These are phyloP conservation scores for Asterionellopsis glacialis DNA, from an alignment of 108 stramenopile genomes.

Conservation along the genomic window DNA sequence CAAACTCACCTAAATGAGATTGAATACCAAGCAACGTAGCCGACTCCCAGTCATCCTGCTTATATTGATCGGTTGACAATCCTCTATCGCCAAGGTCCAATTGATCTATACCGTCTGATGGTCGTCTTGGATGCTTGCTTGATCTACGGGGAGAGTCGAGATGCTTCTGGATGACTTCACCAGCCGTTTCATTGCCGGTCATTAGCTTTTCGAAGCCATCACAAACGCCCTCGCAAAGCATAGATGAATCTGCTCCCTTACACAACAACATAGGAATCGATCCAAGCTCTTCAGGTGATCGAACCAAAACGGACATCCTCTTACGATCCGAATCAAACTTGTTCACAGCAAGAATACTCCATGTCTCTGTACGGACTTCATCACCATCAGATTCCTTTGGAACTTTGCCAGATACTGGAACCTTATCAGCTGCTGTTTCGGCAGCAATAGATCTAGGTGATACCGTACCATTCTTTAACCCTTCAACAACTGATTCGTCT, in stretches of 20 bases:
- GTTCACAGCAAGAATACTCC: slow-evolving; percentile 87
- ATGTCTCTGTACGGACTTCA: slow-evolving; percentile 48
- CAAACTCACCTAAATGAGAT: slow-evolving; percentile 87
- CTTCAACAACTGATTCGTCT: slow-evolving; percentile 36
- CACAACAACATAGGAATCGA: slow-evolving; percentile 70
- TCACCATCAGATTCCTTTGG: background rate
- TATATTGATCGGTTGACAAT: slow-evolving; percentile 11
- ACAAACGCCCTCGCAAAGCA: slow-evolving; percentile 65
- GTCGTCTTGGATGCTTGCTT: slow-evolving; percentile 8
- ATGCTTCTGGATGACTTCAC: background rate
- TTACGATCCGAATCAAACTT: slow-evolving; percentile 94
- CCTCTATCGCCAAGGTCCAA: background rate
- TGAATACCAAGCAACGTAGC: slow-evolving; percentile 61
- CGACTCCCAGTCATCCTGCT: slow-evolving; percentile 44
- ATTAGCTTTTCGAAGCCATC: slow-evolving; percentile 18
- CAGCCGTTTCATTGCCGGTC: slow-evolving; percentile 4
- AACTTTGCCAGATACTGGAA: background rate
- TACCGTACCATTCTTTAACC: slow-evolving; percentile 46
- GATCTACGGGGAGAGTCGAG: background rate
- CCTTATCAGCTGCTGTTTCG: slow-evolving; percentile 24
- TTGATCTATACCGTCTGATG: slow-evolving; percentile 1
- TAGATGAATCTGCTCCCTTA: slow-evolving; percentile 93
- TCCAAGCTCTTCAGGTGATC: slow-evolving; percentile 74
- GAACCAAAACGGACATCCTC: slow-evolving; percentile 91
- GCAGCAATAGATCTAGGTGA: slow-evolving; percentile 47